A percentile compares a stretch with the other conserved stretches of the same genome.
Conservation (phyloP, 495 filamentous ascomycete species). For the Patellaria atrata region DNA sequence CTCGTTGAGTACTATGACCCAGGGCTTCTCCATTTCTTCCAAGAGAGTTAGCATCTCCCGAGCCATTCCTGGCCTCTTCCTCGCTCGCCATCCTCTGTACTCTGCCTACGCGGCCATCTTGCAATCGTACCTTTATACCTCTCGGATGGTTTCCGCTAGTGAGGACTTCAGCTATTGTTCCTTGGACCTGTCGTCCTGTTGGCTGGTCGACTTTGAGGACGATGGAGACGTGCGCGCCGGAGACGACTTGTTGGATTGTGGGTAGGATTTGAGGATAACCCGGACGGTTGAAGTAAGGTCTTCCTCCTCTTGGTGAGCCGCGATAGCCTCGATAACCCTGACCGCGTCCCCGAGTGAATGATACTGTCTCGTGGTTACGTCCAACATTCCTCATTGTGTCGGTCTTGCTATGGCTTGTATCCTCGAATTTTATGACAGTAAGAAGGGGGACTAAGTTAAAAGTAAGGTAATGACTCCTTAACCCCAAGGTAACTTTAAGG, state of each 20-base stretch:
- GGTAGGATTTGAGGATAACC: constrained; percentile 30
- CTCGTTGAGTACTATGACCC: neutral
- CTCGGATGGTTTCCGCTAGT: constrained; percentile 58
- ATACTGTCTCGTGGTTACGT: too few species aligned
- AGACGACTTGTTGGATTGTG: constrained; percentile 34
- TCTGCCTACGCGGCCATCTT: constrained; percentile 51
- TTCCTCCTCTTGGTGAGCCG: too few species aligned
- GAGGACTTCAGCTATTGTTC: constrained; percentile 44
- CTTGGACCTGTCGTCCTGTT: constrained; percentile 50
- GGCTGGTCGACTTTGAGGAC: constrained; percentile 57
- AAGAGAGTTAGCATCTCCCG: constrained; percentile 14
- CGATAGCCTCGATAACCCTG: too few species aligned
- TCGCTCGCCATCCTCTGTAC: constrained; percentile 40
- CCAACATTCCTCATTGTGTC: too few species aligned
- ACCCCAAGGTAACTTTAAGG: too few species aligned
- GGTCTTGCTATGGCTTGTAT: too few species aligned
- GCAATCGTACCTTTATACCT: constrained; percentile 60
- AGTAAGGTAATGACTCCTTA: too few species aligned
- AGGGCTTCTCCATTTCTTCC: constrained; percentile 13
- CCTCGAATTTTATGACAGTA: too few species aligned
- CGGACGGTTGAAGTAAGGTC: too few species aligned
- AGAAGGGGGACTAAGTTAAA: too few species aligned
- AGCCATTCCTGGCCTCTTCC: constrained; percentile 12
- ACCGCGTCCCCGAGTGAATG: too few species aligned
- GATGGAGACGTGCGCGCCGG: constrained; percentile 49